Evolutionary conservation across 805 yeast genomes (phyloP), one percentile per base, ranked within the genome.

Genomic region (Starmerella davenportii): DNA sequence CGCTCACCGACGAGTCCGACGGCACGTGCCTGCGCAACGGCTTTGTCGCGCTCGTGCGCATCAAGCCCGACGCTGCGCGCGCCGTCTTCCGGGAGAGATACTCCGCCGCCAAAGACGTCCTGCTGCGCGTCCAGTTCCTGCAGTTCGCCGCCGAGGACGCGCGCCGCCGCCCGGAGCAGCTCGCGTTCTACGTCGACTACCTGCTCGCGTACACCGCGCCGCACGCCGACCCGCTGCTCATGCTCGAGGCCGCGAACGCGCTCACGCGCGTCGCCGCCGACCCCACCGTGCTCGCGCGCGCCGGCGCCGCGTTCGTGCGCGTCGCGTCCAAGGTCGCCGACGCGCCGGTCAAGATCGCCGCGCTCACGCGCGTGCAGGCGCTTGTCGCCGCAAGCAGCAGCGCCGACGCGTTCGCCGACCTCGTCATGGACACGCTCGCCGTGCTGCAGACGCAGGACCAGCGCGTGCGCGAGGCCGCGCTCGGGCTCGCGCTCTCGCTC

Each of bases 21-120:
- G 76, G 93, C 25, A 81, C 92, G 16, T 87, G 96, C 64, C 79
- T 79, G 57, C 74, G 98, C 60, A 90, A 90, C 58, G 96, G 95
- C 2, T 92, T 90, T 57, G 75, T 84, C 38, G 81, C 90, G 45
- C 65, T 90, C 44, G 71, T 92, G 30, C 76, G 73, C 49, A 65
- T 92, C 53, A 78, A 79, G 57, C 72, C 95, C 54, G 90, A 77
- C 40, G 73, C 78, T 30, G 93, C 96, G 19, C 70, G 82, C 51
- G 72, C 70, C 45, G 90, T 74, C 59, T 69, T 90, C 45, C 90
- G 79, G 59, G 75, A 76, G 31, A 73, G 76, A 54, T 62, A 76
- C 45, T 55, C 68, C 17, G 72, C 72, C 36, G 59, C 70, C 11
- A 62, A 79, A 46, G 96, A 87, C 51, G 79, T 93, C 38, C 63